Base-by-base conservation (phyloP, 2,329 filamentous ascomycete genomes). In the Stylonectria norvegica region DNA sequence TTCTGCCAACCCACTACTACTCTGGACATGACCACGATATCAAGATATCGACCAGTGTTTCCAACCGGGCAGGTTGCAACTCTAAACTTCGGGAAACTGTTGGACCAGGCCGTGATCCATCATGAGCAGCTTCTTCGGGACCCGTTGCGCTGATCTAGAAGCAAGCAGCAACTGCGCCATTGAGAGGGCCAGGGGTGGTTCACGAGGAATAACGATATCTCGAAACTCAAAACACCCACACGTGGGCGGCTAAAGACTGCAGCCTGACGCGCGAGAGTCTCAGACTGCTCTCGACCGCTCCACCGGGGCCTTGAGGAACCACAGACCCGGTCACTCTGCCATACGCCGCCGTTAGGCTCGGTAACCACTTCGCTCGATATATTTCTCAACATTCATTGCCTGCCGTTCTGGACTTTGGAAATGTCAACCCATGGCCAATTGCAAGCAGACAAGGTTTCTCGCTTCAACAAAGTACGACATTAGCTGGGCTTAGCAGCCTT, bases 131-230 rank as follows among this genome's bases (percentile, higher is more conserved):
- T 45, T 35, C 22, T 38, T n/a, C n/a, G 16, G 38, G 17, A 17
- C 23, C 35, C 29, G 20, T 29, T 40, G 10, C 33, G 18, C 18
- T 29, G 35, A 28, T 43, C 33, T 36, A 39, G 39, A 39, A 39
- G 39, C 43, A 31, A 32, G 15, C 17, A 32, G 30, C 30, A 32
- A 19, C 30, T 18, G 18, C 12, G 27, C n/a, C 10, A 9, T 34
- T 35, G 28, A 27, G 11, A 18, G 23, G 33, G 32, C 25, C 23
- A 38, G 12, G 17, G 33, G 16, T 25, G 30, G 19, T 34, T 19
- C 20, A 38, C 25, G 14, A 30, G 32, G 20, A 33, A 20, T 34
- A 19, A 19, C 28, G 5, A 35, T 46, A 34, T 36, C 43, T 42
- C 29, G 29, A 38, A 30, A 33, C 30, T 12, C 30, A 19, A 7